Percentiles rank a stretch among this genome's conserved stretches.
phyloP scores from a whole-genome alignment of 805 yeast genomes.

The Suhomyces sp. region DNA sequence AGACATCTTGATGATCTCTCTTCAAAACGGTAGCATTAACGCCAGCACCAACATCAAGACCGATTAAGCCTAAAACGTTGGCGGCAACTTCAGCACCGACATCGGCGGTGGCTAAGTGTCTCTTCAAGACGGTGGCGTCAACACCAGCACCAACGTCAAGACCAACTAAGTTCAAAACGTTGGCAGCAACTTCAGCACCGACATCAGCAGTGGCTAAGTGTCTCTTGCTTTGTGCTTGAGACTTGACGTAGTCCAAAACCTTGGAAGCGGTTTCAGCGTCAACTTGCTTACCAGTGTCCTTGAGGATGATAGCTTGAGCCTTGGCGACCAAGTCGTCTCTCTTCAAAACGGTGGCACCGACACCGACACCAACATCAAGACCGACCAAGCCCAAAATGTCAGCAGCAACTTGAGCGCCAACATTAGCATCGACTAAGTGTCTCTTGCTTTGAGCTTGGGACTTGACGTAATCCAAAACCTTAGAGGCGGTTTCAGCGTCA shows the following conservation, averaged over 20 bases:
- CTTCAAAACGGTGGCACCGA: constrained; percentile 2
- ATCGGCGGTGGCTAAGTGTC: constrained; percentile 9
- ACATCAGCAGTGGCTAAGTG: constrained; percentile 8
- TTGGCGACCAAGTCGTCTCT: constrained; percentile 8
- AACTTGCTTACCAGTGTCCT: constrained; percentile 2
- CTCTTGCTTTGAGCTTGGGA: constrained; percentile 11
- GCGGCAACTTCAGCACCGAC: constrained; percentile 8
- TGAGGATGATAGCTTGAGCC: neutral
- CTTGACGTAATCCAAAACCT: constrained; percentile 6
- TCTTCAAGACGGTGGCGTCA: constrained; percentile 13
- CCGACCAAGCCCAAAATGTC: constrained; percentile 3
- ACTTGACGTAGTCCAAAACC: constrained; percentile 6
- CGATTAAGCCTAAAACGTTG: constrained; percentile 8
- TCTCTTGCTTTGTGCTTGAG: constrained; percentile 5
- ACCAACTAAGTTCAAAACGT: constrained; percentile 5
- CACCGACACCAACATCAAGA: neutral
- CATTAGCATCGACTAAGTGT: constrained; percentile 12
- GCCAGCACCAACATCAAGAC: constrained; percentile 8
- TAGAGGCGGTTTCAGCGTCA: constrained; percentile 6
- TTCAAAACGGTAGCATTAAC: constrained; percentile 4
- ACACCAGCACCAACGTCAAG: constrained; percentile 10
- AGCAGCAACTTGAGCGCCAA: constrained; percentile 10
- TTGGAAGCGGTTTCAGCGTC: constrained; percentile 7
- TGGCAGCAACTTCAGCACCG: constrained; percentile 12
- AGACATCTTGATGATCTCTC: constrained; percentile 5